Conservation (phyloP, 352 stramenopile species). For the Phytopythium sindhum region DNA sequence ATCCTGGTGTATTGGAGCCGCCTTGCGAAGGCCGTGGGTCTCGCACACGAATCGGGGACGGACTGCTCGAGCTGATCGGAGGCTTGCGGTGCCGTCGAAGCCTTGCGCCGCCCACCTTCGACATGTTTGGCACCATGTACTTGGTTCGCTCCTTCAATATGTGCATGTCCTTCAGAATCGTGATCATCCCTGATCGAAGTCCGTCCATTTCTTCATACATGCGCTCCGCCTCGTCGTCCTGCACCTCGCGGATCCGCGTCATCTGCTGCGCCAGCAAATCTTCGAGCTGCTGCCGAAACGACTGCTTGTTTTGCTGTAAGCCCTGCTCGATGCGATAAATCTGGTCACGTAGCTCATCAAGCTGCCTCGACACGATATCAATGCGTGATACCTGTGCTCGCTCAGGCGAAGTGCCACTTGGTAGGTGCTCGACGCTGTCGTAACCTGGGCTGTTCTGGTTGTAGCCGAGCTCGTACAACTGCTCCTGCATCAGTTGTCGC, state of each 20-base stretch:
- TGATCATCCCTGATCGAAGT: slow-evolving; percentile 59
- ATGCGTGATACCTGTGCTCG: slow-evolving; percentile 29
- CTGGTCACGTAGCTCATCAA: slow-evolving; percentile 43
- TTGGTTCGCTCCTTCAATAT: slow-evolving; percentile 66
- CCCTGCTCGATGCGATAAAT: slow-evolving; percentile 55
- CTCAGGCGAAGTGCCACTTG: slow-evolving; percentile 7
- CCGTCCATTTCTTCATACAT: slow-evolving; percentile 63
- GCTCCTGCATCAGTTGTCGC: slow-evolving; percentile 14
- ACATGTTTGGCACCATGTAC: slow-evolving; percentile 52
- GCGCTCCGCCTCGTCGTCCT: slow-evolving; percentile 49
- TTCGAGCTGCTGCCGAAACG: slow-evolving; percentile 44
- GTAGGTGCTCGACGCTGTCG: background rate
- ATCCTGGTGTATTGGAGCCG: slow-evolving; percentile 15
- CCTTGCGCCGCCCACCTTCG: slow-evolving; percentile 17
- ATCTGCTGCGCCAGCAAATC: slow-evolving; percentile 48
- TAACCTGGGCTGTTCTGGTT: slow-evolving; percentile 13
- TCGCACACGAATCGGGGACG: slow-evolving; percentile 10
- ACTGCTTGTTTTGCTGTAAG: slow-evolving; percentile 44
- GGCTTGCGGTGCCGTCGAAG: slow-evolving; percentile 15
- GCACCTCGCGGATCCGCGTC: slow-evolving; percentile 36
- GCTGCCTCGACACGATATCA: slow-evolving; percentile 34
- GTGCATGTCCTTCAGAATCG: slow-evolving; percentile 64
- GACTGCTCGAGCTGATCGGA: background rate
- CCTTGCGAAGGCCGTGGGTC: background rate
- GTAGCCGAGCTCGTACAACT: slow-evolving; percentile 21